phyloP scores from a whole-genome alignment of 805 yeast species.

The Metschnikowia proteae region DNA sequence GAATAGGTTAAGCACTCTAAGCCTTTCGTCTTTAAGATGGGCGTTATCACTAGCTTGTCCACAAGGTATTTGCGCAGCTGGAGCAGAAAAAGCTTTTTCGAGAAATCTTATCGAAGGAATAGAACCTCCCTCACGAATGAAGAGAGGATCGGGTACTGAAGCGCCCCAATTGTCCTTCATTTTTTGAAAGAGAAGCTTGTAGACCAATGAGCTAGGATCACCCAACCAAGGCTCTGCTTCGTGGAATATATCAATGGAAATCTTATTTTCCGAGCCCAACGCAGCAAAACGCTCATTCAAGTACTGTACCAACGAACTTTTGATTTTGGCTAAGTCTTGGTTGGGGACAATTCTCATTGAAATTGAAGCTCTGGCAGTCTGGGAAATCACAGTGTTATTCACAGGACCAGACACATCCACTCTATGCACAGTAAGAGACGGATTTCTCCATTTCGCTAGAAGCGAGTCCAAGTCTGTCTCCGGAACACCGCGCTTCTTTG shows the following conservation, averaged over 20 bases:
- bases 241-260: constrained; percentile 61
- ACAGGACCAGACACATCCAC: constrained; percentile 87
- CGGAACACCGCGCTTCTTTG: constrained; percentile 31
- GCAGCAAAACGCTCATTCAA: constrained; percentile 44
- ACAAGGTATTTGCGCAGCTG: constrained; percentile 94
- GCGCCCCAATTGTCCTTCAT: constrained; percentile 68
- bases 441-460: constrained; percentile 82
- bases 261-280: constrained; percentile 57
- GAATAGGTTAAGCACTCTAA: constrained; percentile 73
- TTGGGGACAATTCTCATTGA: constrained; percentile 89
- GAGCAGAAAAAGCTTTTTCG: constrained; percentile 78
- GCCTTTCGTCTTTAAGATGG: constrained; percentile 82
- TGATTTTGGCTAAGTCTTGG: constrained; percentile 64
- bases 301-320: constrained; percentile 44
- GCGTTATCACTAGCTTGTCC: constrained; percentile 96
- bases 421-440: constrained; percentile 83
- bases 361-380: constrained; percentile 66
- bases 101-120: constrained; percentile 85
- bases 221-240: constrained; percentile 98
- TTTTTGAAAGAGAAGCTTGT: constrained; percentile 59
- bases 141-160: constrained; percentile 57
- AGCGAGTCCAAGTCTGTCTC: constrained; percentile 44
- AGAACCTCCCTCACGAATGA: constrained; percentile 94
- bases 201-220: constrained; percentile 72
- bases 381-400: constrained; percentile 86